Conservation (phyloP, 2,329 filamentous ascomycete genomes). For the Fusarium foetens region DNA sequence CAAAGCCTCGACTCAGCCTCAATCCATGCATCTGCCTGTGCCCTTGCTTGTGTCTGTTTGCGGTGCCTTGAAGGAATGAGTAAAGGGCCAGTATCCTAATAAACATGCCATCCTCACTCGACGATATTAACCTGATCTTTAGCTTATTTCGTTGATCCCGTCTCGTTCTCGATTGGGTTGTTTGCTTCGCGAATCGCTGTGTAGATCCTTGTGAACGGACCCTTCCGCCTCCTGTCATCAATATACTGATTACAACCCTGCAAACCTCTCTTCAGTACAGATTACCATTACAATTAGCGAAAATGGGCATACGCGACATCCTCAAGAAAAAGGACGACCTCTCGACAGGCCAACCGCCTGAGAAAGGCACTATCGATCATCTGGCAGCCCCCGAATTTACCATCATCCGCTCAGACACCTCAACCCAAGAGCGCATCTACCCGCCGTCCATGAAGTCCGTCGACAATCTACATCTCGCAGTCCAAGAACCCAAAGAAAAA, state of each 20-base stretch:
- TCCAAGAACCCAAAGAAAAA: constrained; percentile 45
- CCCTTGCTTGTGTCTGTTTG: constrained; percentile 23
- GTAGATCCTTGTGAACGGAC: constrained; percentile 27
- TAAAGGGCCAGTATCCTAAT: not conserved
- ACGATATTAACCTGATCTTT: not conserved
- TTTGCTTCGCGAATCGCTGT: constrained; percentile 21
- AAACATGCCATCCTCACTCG: not conserved
- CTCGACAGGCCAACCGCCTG: constrained; percentile 49
- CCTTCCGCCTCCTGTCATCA: constrained; percentile 11
- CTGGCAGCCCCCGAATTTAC: constrained; percentile 73
- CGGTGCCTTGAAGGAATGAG: constrained; percentile 25
- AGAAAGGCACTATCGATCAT: constrained; percentile 51
- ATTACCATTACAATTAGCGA: constrained; percentile 6
- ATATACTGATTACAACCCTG: constrained; percentile 5
- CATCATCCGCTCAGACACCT: constrained; percentile 86
- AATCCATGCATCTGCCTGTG: constrained; percentile 1
- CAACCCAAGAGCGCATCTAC: constrained; percentile 79
- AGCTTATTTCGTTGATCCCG: not conserved
- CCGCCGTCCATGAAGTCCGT: constrained; percentile 62
- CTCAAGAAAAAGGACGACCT: constrained; percentile 64
- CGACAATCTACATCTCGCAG: constrained; percentile 48
- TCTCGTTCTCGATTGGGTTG: not conserved
- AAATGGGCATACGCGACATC: constrained; percentile 64
- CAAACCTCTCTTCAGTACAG: not conserved
- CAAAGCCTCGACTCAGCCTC: constrained; percentile 45